Conservation (phyloP, 495 filamentous ascomycete species). For the Letharia lupina region DNA sequence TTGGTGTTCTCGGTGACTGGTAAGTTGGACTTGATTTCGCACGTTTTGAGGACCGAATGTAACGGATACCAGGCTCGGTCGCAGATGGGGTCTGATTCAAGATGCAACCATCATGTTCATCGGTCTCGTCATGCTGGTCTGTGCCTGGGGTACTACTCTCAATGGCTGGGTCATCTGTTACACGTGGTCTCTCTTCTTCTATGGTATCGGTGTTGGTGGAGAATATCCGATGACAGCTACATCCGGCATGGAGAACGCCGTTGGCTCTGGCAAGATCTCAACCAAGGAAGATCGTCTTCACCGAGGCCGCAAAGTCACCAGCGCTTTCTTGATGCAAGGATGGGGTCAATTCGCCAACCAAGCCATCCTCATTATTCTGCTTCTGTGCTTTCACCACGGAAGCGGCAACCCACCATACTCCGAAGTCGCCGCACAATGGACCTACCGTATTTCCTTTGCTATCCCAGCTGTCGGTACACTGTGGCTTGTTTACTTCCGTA, state of each 20-base stretch:
- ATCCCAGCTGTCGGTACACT: conserved; percentile 78
- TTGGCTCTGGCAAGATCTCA: conserved; percentile 74
- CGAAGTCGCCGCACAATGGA: conserved; percentile 63
- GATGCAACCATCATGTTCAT: conserved; percentile 89
- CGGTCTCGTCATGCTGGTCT: conserved; percentile 77
- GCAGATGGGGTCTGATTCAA: conserved; percentile 86
- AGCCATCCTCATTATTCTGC: conserved; percentile 67
- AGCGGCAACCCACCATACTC: conserved; percentile 66
- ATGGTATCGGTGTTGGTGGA: conserved; percentile 82
- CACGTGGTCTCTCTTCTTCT: conserved; percentile 82
- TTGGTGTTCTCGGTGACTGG: conserved; percentile 57
- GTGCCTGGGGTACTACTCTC: conserved; percentile 72
- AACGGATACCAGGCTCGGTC: conserved; percentile 52
- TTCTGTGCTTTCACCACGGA: conserved; percentile 73
- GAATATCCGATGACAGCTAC: conserved; percentile 95
- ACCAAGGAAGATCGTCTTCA: conserved; percentile 85
- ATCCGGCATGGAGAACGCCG: conserved; percentile 87
- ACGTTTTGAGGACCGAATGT: not conserved
- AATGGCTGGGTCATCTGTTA: conserved; percentile 94
- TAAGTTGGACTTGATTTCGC: conserved; percentile 26
- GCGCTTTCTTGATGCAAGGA: conserved; percentile 92
- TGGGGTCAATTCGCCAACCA: conserved; percentile 95
- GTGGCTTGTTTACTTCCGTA: conserved; percentile 85
- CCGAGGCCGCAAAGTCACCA: conserved; percentile 85
- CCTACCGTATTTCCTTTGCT: conserved; percentile 76